Conservation (phyloP, 192 early-diverging fungal species). For the Blastocladiella britannica region DNA sequence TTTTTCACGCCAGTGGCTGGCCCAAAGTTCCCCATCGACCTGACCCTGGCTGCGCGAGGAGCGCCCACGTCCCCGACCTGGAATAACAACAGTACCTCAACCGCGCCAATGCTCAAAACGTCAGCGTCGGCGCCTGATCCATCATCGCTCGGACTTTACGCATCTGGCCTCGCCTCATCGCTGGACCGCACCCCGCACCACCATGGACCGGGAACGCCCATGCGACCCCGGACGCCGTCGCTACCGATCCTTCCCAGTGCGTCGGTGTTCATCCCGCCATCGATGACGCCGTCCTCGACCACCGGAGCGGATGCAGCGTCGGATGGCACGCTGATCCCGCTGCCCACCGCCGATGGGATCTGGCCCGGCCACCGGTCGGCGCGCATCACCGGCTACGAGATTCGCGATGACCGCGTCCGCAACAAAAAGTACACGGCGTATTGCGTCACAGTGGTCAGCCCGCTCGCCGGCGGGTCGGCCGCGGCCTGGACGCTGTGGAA, state of each 20-base stretch:
- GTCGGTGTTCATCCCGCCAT: not conserved
- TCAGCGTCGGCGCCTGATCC: not conserved
- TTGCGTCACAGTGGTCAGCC: not conserved
- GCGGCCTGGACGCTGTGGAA: not conserved
- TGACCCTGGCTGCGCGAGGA: not conserved
- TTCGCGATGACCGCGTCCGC: not conserved
- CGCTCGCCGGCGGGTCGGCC: not conserved
- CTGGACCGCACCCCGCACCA: too few species aligned
- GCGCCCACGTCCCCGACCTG: not conserved
- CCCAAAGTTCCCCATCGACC: too few species aligned
- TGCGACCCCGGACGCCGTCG: not conserved
- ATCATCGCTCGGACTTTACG: too few species aligned
- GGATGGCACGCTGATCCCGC: not conserved
- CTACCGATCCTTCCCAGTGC: too few species aligned
- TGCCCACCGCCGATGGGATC: not conserved
- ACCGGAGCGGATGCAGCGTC: not conserved
- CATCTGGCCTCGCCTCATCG: too few species aligned
- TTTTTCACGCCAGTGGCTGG: too few species aligned
- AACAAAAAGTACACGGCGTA: not conserved
- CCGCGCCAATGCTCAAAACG: not conserved
- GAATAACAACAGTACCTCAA: not conserved
- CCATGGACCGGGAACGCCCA: not conserved
- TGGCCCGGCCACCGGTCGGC: not conserved
- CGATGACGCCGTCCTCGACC: not conserved
- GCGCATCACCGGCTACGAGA: not conserved